Evolutionary conservation across 768 basidiomycete species (phyloP), one percentile per base, ranked within the genome.

Genomic region (Xerocomellus dryophilus): DNA sequence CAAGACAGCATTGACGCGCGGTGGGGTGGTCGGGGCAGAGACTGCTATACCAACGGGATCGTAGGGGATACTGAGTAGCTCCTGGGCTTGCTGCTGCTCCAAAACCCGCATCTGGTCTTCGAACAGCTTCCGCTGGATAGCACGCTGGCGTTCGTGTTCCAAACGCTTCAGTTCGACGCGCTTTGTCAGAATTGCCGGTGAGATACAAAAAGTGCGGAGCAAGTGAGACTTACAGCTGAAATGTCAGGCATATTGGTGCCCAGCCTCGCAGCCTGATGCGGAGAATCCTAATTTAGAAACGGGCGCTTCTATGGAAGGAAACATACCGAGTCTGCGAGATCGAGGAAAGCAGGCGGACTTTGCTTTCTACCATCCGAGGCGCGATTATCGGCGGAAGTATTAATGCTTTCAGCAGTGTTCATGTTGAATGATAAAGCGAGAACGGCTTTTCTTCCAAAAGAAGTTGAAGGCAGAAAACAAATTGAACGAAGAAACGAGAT

Each of bases 31-130:
- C 17, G 90, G 91, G 5, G 93, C 90, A 3, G 92, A 93, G 50
- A 90, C 88, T 15, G 93, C 92, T 43, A 93, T 71, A 63, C 76
- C 76, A 56, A 74, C 74, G n/a, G 79, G 58, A 56, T 88, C 86
- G 66, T 81, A 82, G 34, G 88, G 88, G 62, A 92, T 79, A 60
- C 71, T 81, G 64, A 94, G 83, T 36, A 93, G 79, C 68, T 93
- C 90, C 60, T 89, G 86, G 12, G 84, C 85, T 73, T 98, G 95
- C 70, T 93, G 86, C 59, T 88, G 86, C 74, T 98, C 94, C 59
- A 98, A 81, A 50, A 80, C 85, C 51, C 88, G 87, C 95, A 97
- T 97, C 74, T 97, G 93, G 64, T 96, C 92, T 73, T 98, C 95
- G 71, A 98, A 98, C 64, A 91, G 73, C 72, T 85, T 88, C 67